These are phyloP conservation scores for Candida golubevii DNA, from an alignment of 805 yeast species.

Conservation along the genomic window DNA sequence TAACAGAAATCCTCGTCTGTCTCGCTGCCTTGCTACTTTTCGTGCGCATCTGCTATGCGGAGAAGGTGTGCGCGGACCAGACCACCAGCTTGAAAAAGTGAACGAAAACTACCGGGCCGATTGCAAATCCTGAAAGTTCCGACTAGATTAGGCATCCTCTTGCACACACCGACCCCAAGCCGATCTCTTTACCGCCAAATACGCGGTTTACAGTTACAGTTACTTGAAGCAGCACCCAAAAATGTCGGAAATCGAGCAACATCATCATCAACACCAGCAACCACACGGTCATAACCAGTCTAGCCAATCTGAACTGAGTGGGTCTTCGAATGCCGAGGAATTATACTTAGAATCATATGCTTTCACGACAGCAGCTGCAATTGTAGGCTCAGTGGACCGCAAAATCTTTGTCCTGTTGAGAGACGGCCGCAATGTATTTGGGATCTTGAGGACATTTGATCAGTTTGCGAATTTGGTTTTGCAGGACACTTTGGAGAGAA, in stretches of 20 bases:
- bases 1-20: too few species aligned
- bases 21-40: too few species aligned
- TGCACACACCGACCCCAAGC: too few species aligned
- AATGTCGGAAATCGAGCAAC: not conserved
- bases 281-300: not conserved
- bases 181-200: too few species aligned
- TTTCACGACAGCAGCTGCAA: slow-evolving; percentile 86
- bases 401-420: slow-evolving; percentile 79
- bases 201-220: too few species aligned
- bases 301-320: slow-evolving; percentile 7
- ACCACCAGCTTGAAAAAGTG: slow-evolving; percentile 4
- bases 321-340: slow-evolving; percentile 42
- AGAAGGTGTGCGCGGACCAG: slow-evolving; percentile 5
- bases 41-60: too few species aligned
- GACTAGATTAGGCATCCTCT: too few species aligned
- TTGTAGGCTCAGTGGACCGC: slow-evolving; percentile 79
- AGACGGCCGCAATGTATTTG: slow-evolving; percentile 85
- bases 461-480: slow-evolving; percentile 90
- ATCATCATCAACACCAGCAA: slow-evolving; percentile 2
- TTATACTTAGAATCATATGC: slow-evolving; percentile 75
- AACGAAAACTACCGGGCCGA: slow-evolving; percentile 3
- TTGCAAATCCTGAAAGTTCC: not conserved
- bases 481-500: slow-evolving; percentile 86
- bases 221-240: too few species aligned
- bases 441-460: slow-evolving; percentile 90